Base-by-base conservation (phyloP, 306 rosid genomes). In the Cicer chorassanicum region DNA sequence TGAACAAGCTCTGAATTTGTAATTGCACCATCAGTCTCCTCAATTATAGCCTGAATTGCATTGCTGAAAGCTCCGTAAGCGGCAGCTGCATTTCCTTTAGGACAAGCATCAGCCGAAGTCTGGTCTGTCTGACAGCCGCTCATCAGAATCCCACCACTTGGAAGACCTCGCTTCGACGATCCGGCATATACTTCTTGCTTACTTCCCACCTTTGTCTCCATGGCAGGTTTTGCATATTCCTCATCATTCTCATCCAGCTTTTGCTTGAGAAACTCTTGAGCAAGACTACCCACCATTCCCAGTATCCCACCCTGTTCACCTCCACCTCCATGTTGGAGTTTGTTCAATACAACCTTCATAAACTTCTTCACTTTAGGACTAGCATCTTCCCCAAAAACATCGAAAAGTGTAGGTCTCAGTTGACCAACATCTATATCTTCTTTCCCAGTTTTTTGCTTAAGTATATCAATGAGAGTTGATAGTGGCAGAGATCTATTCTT, bases 291-390 rank as follows among this genome's bases (percentile, higher is more conserved):
- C 8, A 94, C 89, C 93, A 90, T 81, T 64, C 97, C 97, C 72
- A 88, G 29, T 7, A 93, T 61, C 4, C 97, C 88, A 61, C 90
- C 72, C 6, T 80, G 82, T 14, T 60, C 87, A 67, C 85, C 70
- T 12, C 69, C 86, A 18, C 57, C 49, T 4, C 83, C 83, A 0
- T 82, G 80, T 50, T 82, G 86, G 77, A 94, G 90, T 62, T 92
- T 90, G 78, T 63, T 24, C 38, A 92, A 44, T 46, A 92, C 79
- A 29, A 92, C 80, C 74, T 92, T 90, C 97, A 92, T 94, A 90
- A 92, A 94, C 90, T 94, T 94, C 91, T 94, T 94, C 71, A 94
- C 99, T 80, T 94, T 94, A 1, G 99, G 99, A 76, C 92, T 93
- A 8, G 98, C 85, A 80, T 93, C 98, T n/a, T 93, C 91, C 18